Conservation (phyloP, 148 eudicot genomes). For the Dianthus caryophyllus region DNA sequence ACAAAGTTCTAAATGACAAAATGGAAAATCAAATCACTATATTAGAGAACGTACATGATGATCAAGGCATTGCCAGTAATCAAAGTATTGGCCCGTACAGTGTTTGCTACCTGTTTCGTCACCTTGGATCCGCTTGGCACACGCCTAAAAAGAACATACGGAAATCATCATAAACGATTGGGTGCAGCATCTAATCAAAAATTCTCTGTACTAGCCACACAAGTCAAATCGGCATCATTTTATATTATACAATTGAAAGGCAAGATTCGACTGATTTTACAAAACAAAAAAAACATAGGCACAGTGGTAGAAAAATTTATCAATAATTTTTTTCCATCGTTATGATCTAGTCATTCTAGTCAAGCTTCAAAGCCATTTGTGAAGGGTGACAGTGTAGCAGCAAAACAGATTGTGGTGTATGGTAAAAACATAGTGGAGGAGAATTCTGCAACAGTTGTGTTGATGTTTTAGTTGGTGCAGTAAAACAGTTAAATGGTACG, state of each 20-base stretch:
- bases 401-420: too few relatives aligned
- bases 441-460: not conserved
- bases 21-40: not conserved
- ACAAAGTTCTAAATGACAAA: not conserved
- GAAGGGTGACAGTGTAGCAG: not conserved
- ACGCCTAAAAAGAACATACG: constrained; percentile 14
- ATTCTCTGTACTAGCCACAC: not conserved
- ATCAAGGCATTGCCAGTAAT: constrained; percentile 30
- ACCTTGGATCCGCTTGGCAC: constrained; percentile 25
- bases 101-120: constrained; percentile 28
- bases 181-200: not conserved
- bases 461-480: too few relatives aligned
- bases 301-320: not conserved
- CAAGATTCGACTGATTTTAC: not conserved
- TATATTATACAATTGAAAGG: not conserved
- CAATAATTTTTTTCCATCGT: not conserved
- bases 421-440: not conserved
- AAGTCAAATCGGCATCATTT: not conserved
- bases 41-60: constrained; percentile 21
- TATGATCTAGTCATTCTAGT: not conserved
- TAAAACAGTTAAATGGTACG: not conserved
- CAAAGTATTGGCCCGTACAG: constrained; percentile 32
- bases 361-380: not conserved
- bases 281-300: not conserved
- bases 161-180: constrained; percentile 2